Evolutionary conservation across 495 filamentous ascomycete species (phyloP).

Genomic region (Penicillium paradoxum): DNA sequence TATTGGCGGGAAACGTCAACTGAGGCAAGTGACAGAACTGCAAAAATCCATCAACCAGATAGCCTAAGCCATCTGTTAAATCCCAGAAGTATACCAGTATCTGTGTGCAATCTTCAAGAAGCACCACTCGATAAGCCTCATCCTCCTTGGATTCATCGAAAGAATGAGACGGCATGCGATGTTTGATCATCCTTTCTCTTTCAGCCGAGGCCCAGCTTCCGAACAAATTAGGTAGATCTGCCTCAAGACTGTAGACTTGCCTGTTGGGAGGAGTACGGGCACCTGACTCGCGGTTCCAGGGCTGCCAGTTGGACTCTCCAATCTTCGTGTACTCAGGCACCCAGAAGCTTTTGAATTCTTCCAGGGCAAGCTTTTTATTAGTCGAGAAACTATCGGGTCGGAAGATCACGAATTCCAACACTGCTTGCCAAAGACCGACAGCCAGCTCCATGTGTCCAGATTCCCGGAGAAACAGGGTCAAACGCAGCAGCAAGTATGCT

Average conservation of each 20-base stretch:
- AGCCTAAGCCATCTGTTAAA: constrained; percentile 53
- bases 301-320: constrained; percentile 66
- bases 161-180: constrained; percentile 58
- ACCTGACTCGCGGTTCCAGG: constrained; percentile 51
- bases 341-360: constrained; percentile 74
- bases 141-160: constrained; percentile 62
- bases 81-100: constrained; percentile 53
- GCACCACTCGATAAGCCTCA: constrained; percentile 72
- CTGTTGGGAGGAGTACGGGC: background rate
- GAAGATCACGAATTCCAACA: constrained; percentile 68
- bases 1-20: constrained; percentile 19
- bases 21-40: constrained; percentile 66
- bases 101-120: constrained; percentile 27
- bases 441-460: constrained; percentile 76
- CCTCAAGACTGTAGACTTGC: constrained; percentile 12
- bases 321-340: constrained; percentile 77
- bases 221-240: constrained; percentile 26
- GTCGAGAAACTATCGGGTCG: constrained; percentile 31
- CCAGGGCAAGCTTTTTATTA: constrained; percentile 19
- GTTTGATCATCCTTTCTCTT: constrained; percentile 35
- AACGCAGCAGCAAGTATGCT: constrained; percentile 67
- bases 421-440: constrained; percentile 75
- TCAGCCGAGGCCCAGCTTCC: constrained; percentile 60
- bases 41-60: constrained; percentile 62
- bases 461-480: constrained; percentile 70